Conservation (phyloP, 1,284 basidiomycete genomes). For the Crucibulum cyathiforme region DNA sequence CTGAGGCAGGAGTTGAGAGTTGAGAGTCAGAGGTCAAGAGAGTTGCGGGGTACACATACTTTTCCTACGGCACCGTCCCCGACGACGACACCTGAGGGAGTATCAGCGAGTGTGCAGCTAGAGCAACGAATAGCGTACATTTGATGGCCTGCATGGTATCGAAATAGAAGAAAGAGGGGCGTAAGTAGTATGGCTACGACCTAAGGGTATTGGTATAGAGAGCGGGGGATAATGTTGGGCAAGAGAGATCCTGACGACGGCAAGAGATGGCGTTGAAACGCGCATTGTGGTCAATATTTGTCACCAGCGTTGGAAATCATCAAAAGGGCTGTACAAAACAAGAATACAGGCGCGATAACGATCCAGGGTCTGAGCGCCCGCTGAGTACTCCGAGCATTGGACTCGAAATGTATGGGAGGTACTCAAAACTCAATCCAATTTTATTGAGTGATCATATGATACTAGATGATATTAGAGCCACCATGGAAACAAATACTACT, state of each 20-base stretch:
- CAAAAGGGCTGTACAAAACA: constrained; percentile 8
- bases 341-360: not conserved
- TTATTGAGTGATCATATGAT: no score
- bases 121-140: constrained; percentile 48
- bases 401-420: no score
- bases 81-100: constrained; percentile 87
- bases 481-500: no score
- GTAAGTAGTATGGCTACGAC: not conserved
- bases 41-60: constrained; percentile 49
- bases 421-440: no score
- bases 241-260: constrained; percentile 12
- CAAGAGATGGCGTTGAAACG: constrained; percentile 28
- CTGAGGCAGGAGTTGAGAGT: constrained; percentile 46
- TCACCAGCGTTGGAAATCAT: constrained; percentile 25
- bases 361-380: not conserved
- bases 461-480: no score
- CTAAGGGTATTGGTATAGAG: not conserved
- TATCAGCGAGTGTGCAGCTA: constrained; percentile 31
- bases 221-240: not conserved
- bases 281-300: constrained; percentile 26
- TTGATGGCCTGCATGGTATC: constrained; percentile 74
- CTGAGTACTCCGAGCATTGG: no score
- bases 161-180: not conserved
- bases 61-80: constrained; percentile 99
- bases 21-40: constrained; percentile 1